Conservation (phyloP, 306 rosid species). For the Canavalia gladiata region DNA sequence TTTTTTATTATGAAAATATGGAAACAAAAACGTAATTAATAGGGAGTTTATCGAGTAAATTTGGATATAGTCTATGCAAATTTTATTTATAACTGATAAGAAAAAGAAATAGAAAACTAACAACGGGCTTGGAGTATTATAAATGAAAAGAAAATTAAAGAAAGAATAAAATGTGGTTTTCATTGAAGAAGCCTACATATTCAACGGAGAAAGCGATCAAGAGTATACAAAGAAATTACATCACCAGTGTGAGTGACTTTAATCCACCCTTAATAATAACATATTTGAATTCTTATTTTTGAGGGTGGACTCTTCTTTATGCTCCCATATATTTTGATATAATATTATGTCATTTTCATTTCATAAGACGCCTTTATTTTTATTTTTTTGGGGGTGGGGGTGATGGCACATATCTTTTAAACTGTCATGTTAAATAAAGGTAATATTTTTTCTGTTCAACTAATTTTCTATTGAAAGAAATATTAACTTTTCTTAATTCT, state of each 20-base stretch:
- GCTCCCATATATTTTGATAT: background rate
- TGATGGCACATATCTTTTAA: background rate
- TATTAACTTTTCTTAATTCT: background rate
- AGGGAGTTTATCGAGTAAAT: too few species aligned
- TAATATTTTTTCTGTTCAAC: background rate
- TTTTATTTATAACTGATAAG: background rate
- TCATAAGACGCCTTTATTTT: background rate
- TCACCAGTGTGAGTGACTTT: background rate
- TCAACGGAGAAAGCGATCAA: background rate
- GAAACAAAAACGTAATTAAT: background rate
- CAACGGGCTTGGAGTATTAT: background rate
- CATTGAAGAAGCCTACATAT: background rate
- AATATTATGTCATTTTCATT: background rate
- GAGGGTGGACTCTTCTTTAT: background rate
- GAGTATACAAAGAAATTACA: too few species aligned
- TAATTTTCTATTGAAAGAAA: background rate
- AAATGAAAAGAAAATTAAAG: too few species aligned
- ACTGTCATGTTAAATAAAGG: background rate
- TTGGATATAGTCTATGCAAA: background rate
- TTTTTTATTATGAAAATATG: too few species aligned
- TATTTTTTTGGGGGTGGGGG: too few species aligned
- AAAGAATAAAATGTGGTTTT: background rate
- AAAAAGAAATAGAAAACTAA: background rate
- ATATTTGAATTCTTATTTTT: background rate
- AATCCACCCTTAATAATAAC: background rate